These are phyloP conservation scores for Cenchrus purpureus DNA, from an alignment of 176 grass and related monocot species.

Conservation along the genomic window DNA sequence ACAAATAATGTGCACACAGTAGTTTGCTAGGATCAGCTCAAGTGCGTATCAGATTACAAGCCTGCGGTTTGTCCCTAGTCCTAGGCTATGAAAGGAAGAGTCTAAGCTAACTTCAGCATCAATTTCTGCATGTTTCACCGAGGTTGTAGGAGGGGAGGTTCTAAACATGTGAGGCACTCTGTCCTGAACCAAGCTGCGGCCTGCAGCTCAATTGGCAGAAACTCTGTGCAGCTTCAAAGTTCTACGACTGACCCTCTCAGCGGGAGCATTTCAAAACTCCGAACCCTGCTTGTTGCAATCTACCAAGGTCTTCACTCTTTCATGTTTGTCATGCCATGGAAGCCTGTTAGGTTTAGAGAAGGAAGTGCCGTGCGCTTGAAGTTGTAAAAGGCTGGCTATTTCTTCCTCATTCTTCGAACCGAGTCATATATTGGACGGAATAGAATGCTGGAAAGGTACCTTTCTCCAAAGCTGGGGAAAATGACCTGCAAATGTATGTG, in stretches of 20 bases:
- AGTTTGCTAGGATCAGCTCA: neutral
- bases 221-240: neutral
- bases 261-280: constrained; percentile 15
- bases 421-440: constrained; percentile 84
- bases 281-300: constrained; percentile 1
- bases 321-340: constrained; percentile 2
- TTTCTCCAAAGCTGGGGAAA: constrained; percentile 96
- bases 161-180: neutral
- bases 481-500: constrained; percentile 66
- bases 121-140: constrained; percentile 15
- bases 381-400: constrained; percentile 30
- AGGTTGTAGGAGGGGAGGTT: neutral
- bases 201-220: constrained; percentile 8
- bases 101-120: constrained; percentile 26
- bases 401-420: constrained; percentile 70
- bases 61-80: neutral
- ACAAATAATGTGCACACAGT: neutral
- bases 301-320: constrained; percentile 1
- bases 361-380: neutral
- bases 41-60: constrained; percentile 12
- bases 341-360: neutral
- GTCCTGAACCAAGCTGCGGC: constrained; percentile 9
- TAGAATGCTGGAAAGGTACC: constrained; percentile 77
- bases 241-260: neutral
- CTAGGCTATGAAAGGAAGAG: constrained; percentile 29